Conservation (phyloP, 2,329 filamentous ascomycete genomes). For the Stagonosporopsis chrysanthemi region DNA sequence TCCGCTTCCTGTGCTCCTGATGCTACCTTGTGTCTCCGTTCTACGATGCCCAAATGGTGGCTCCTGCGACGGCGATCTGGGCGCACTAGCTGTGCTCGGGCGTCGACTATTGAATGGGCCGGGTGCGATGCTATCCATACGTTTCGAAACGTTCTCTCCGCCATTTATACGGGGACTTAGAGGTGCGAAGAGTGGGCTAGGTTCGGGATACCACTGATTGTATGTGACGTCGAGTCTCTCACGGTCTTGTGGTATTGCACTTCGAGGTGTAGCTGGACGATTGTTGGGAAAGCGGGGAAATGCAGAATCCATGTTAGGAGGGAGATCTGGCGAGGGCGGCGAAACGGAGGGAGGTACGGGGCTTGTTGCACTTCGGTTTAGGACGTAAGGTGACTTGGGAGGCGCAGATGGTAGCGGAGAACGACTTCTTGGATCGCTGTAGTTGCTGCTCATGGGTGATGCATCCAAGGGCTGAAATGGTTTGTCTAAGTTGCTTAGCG, state of each 20-base stretch:
- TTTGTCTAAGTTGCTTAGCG: conserved; percentile 38
- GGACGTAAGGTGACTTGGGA: conserved; percentile 37
- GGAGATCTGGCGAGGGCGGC: conserved; percentile 44
- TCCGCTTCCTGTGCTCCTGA: conserved; percentile 37
- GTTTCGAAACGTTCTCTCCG: conserved; percentile 61
- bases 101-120: conserved; percentile 66
- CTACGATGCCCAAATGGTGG: conserved; percentile 45
- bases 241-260: conserved; percentile 29
- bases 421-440: conserved; percentile 34
- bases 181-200: conserved; percentile 54
- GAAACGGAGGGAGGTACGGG: conserved; percentile 43
- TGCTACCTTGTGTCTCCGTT: conserved; percentile 46
- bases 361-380: conserved; percentile 47
- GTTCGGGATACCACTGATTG: conserved; percentile 41
- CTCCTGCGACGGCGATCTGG: conserved; percentile 29
- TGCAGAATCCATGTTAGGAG: conserved; percentile 56
- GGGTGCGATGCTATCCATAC: conserved; percentile 71
- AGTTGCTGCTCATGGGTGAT: conserved; percentile 40
- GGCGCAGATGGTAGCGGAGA: conserved; percentile 34
- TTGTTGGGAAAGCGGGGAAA: conserved; percentile 63
- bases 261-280: conserved; percentile 33
- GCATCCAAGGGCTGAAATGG: conserved; percentile 42
- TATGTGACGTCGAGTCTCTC: conserved; percentile 36
- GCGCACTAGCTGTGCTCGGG: conserved; percentile 48
- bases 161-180: conserved; percentile 57